A percentile compares a stretch with the other conserved stretches of the same genome.
Conservation (phyloP, 2,329 filamentous ascomycete genomes). For the Aspergillus sergii region DNA sequence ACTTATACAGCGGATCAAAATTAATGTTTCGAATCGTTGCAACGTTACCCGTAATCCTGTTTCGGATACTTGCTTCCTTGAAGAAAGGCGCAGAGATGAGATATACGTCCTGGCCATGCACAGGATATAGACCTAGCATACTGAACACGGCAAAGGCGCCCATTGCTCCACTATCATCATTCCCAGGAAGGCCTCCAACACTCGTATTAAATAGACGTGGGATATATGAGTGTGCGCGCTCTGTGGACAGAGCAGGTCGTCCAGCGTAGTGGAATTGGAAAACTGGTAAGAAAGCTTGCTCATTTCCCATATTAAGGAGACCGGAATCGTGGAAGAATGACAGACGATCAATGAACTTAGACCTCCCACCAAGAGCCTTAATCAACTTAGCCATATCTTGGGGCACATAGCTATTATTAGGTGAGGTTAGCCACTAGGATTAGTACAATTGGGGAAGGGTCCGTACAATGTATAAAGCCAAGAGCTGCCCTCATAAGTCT, state of each 20-base stretch:
- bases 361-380: conserved; percentile 60
- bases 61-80: conserved; percentile 59
- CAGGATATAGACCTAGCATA: conserved; percentile 72
- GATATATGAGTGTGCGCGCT: conserved; percentile 66
- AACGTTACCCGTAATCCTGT: conserved; percentile 60
- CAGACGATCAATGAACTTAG: conserved; percentile 59
- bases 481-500: conserved; percentile 71
- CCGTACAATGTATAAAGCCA: conserved; percentile 75
- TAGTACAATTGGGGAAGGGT: not conserved
- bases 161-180: conserved; percentile 73
- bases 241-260: conserved; percentile 56
- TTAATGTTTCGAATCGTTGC: conserved; percentile 63
- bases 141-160: conserved; percentile 66
- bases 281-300: conserved; percentile 65
- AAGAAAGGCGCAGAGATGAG: conserved; percentile 73
- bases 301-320: conserved; percentile 68
- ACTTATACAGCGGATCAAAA: conserved; percentile 61
- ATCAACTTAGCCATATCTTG: conserved; percentile 60
- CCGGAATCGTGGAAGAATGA: conserved; percentile 66
- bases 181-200: conserved; percentile 65
- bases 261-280: conserved; percentile 73
- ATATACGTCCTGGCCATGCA: conserved; percentile 70
- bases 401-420: conserved; percentile 52
- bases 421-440: not conserved
- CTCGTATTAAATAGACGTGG: conserved; percentile 64